Percentiles rank a stretch among this genome's conserved stretches.
Evolutionary conservation across 345 rosid species (phyloP).

Genomic region (Salix koriyanagi): DNA sequence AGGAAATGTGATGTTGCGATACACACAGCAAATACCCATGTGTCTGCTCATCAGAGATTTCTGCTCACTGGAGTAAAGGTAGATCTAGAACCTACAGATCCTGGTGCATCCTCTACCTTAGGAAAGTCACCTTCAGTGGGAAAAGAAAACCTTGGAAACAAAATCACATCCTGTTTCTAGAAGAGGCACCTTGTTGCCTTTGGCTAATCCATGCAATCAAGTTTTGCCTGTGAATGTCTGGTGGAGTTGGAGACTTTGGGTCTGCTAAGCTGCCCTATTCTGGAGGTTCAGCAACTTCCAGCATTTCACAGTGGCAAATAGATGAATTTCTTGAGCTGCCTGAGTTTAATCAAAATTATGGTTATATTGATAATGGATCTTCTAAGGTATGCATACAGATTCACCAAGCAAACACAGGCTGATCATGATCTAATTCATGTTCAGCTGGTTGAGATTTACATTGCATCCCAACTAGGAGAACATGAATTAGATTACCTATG

Average conservation of each 20-base stretch:
- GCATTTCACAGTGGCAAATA: constrained; percentile 70
- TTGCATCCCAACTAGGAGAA: background rate
- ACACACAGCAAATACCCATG: constrained; percentile 66
- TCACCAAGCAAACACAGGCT: background rate
- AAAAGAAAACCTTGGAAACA: constrained; percentile 38
- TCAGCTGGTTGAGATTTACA: background rate
- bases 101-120: constrained; percentile 46
- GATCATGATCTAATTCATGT: background rate
- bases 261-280: constrained; percentile 41
- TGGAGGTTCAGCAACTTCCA: constrained; percentile 65
- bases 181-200: constrained; percentile 25
- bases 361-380: constrained; percentile 65
- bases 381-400: constrained; percentile 57
- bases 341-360: constrained; percentile 58
- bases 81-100: constrained; percentile 62
- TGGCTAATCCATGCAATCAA: constrained; percentile 29
- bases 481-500: background rate
- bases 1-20: constrained; percentile 90
- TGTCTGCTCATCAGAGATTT: constrained; percentile 85
- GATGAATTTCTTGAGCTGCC: constrained; percentile 68
- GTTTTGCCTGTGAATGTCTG: constrained; percentile 30
- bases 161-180: constrained; percentile 34
- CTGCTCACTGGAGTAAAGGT: constrained; percentile 92
- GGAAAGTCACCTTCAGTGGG: constrained; percentile 46
- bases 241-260: constrained; percentile 27